A percentile compares a stretch with the other conserved stretches of the same genome.
These are phyloP conservation scores for Begonia masoniana DNA, from an alignment of 306 rosid species.

Conservation along the genomic window DNA sequence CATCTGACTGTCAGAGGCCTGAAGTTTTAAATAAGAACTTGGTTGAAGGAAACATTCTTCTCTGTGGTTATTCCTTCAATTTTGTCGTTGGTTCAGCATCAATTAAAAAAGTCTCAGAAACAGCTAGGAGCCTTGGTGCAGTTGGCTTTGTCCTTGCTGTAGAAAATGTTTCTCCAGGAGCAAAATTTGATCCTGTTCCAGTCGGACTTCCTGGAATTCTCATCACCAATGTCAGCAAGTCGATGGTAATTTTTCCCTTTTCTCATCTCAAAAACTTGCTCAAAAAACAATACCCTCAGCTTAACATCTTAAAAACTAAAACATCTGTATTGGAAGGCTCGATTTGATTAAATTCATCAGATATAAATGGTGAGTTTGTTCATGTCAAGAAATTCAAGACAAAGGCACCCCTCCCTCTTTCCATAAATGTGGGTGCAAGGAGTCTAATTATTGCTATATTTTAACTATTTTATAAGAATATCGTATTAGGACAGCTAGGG, in stretches of 20 bases:
- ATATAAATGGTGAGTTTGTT: no score
- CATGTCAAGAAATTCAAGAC: no score
- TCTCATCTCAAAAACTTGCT: background rate
- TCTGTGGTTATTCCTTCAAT: constrained; percentile 97
- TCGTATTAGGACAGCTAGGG: constrained; percentile 7
- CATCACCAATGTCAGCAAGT: constrained; percentile 63
- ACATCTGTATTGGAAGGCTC: no score
- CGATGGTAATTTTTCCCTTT: constrained; percentile 43
- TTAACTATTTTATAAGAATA: no score
- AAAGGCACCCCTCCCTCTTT: no score
- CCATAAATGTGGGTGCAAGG: no score
- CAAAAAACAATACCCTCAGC: no score
- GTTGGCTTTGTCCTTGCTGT: constrained; percentile 95
- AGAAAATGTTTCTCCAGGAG: constrained; percentile 82
- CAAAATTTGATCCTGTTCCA: constrained; percentile 96
- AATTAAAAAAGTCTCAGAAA: constrained; percentile 71
- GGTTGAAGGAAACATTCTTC: constrained; percentile 89
- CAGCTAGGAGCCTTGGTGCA: constrained; percentile 92
- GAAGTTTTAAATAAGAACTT: constrained; percentile 80
- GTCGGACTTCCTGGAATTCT: constrained; percentile 84
- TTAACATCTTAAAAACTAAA: no score
- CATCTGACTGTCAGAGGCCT: constrained; percentile 91
- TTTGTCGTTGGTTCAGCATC: constrained; percentile 86
- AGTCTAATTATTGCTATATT: constrained; percentile 1
- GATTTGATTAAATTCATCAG: no score